These are phyloP conservation scores for Isabelozyma rhagii DNA, from an alignment of 805 yeast species.

Conservation along the genomic window DNA sequence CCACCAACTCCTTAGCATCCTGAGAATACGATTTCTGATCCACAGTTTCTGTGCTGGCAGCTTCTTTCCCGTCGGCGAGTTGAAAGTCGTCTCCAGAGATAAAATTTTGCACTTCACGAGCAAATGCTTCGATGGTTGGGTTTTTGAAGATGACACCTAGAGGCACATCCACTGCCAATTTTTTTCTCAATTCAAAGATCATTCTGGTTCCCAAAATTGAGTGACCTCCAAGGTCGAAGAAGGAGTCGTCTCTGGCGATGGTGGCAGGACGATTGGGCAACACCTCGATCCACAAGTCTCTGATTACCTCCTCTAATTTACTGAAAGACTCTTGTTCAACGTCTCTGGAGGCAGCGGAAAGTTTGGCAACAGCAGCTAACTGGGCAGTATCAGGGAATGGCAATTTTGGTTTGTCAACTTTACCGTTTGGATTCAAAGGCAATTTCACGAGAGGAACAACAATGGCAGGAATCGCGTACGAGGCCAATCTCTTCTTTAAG, in stretches of 20 bases:
- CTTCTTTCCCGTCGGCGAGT: slow-evolving; percentile 32
- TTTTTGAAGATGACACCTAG: slow-evolving; percentile 84
- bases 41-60: slow-evolving; percentile 16
- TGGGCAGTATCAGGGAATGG: slow-evolving; percentile 94
- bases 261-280: slow-evolving; percentile 83
- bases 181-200: slow-evolving; percentile 88
- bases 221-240: slow-evolving; percentile 97
- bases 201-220: slow-evolving; percentile 94
- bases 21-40: slow-evolving; percentile 45
- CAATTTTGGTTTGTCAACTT: slow-evolving; percentile 93
- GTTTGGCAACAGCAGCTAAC: slow-evolving; percentile 66
- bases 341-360: slow-evolving; percentile 37
- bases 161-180: slow-evolving; percentile 76
- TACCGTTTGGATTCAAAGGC: slow-evolving; percentile 97
- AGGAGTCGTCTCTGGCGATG: slow-evolving; percentile 75
- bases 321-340: slow-evolving; percentile 48
- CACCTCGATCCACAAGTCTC: slow-evolving; percentile 81
- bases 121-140: slow-evolving; percentile 81
- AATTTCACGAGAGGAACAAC: slow-evolving; percentile 82
- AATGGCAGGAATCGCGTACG: slow-evolving; percentile 89
- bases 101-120: slow-evolving; percentile 63
- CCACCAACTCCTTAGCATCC: slow-evolving; percentile 63
- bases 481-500: slow-evolving; percentile 84
- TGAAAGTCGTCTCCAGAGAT: slow-evolving; percentile 49
- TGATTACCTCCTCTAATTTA: slow-evolving; percentile 61